A percentile compares a stretch with the other conserved stretches of the same genome.
Evolutionary conservation across 495 filamentous ascomycete genomes (phyloP).

Genomic region (Friedmanniomyces simplex): DNA sequence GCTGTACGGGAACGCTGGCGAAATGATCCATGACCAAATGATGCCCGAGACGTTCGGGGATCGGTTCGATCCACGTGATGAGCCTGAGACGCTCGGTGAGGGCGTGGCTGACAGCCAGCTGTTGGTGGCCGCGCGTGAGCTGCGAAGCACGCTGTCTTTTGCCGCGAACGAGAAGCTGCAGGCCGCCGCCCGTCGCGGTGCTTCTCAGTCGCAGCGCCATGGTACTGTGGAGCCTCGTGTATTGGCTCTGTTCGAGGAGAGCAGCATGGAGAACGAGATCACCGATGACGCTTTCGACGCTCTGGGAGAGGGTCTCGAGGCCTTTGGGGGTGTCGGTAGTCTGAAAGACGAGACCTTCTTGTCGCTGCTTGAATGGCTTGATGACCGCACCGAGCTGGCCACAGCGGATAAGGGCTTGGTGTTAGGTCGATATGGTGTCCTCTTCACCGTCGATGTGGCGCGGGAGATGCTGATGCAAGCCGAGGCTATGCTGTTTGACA

Average conservation of each 20-base stretch:
- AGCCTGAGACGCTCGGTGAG: neutral
- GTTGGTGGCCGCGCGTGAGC: conserved; percentile 5
- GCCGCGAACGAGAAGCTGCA: neutral
- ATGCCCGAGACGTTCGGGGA: too few relatives aligned
- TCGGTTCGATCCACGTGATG: neutral
- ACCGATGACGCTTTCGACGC: conserved; percentile 56
- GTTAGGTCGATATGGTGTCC: conserved; percentile 49
- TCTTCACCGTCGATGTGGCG: conserved; percentile 58
- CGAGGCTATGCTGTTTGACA: conserved; percentile 60
- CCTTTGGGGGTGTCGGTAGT: conserved; percentile 46
- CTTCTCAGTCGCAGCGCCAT: neutral
- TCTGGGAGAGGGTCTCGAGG: conserved; percentile 34
- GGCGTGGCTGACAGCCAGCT: neutral
- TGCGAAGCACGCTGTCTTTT: conserved; percentile 9
- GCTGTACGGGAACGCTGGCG: conserved; percentile 5
- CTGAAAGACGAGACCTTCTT: conserved; percentile 45
- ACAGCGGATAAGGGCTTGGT: conserved; percentile 34
- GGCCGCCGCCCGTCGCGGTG: neutral
- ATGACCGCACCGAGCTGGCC: conserved; percentile 31
- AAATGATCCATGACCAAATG: neutral
- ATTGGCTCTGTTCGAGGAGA: conserved; percentile 58
- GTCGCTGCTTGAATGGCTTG: conserved; percentile 34
- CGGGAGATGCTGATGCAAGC: conserved; percentile 66
- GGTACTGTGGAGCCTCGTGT: conserved; percentile 37
- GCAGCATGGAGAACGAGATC: conserved; percentile 60